A percentile compares a stretch with the other conserved stretches of the same genome.
These are phyloP conservation scores for Hypoxylon sp. DNA, from an alignment of 2,329 filamentous ascomycete species.

Conservation along the genomic window DNA sequence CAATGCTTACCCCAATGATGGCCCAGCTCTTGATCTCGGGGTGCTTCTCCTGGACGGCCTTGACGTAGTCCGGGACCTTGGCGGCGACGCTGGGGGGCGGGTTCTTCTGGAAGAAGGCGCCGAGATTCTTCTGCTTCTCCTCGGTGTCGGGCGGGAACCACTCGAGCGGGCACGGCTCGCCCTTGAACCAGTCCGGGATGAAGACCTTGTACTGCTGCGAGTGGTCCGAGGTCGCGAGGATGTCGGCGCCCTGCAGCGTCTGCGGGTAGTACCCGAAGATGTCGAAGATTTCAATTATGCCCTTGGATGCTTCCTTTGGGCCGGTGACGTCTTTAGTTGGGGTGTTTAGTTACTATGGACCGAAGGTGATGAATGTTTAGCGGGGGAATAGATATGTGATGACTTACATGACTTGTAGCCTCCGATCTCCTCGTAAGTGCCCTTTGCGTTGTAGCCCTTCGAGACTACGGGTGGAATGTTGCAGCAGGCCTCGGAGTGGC, in stretches of 20 bases:
- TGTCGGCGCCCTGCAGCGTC: conserved; percentile 79
- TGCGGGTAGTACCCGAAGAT: conserved; percentile 82
- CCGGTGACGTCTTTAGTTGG: conserved; percentile 63
- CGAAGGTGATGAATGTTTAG: neutral
- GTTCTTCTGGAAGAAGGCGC: conserved; percentile 69
- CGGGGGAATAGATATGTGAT: neutral
- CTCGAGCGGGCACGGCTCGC: conserved; percentile 72
- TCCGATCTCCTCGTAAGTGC: conserved; percentile 69
- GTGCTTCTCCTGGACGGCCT: conserved; percentile 67
- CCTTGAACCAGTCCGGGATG: conserved; percentile 93
- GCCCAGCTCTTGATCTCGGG: conserved; percentile 71
- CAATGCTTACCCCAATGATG: conserved; percentile 69
- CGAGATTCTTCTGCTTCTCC: conserved; percentile 73
- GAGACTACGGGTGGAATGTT: conserved; percentile 71
- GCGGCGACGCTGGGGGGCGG: conserved; percentile 63
- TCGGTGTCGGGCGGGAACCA: conserved; percentile 74
- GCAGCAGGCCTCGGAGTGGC: conserved; percentile 71
- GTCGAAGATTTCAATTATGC: conserved; percentile 74
- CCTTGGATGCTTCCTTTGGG: conserved; percentile 66
- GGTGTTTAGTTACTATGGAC: conserved; percentile 1
- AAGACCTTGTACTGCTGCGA: conserved; percentile 84
- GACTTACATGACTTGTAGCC: conserved; percentile 67
- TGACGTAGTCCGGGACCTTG: conserved; percentile 69
- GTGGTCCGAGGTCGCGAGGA: conserved; percentile 68
- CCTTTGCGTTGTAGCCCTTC: conserved; percentile 69